Conservation (phyloP, 2,329 filamentous ascomycete genomes). For the Thielaviopsis euricoi region DNA sequence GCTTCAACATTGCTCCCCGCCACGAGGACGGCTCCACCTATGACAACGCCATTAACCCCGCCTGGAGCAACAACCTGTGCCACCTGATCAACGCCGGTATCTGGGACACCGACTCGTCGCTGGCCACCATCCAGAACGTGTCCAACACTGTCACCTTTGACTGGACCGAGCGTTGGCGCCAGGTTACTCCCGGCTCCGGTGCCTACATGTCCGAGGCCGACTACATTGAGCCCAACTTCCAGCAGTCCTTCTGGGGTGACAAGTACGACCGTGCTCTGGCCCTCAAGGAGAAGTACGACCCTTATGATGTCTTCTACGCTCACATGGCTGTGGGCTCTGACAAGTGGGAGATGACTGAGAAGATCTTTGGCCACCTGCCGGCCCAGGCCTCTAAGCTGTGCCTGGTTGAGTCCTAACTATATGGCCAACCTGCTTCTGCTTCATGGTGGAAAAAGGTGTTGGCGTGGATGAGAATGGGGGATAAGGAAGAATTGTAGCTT, state of each 20-base stretch:
- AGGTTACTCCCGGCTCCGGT: constrained; percentile 24
- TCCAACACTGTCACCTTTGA: constrained; percentile 13
- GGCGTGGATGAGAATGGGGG: not conserved
- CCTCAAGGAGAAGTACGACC: constrained; percentile 34
- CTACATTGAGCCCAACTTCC: constrained; percentile 28
- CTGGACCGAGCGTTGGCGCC: constrained; percentile 17
- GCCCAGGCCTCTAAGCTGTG: constrained; percentile 24
- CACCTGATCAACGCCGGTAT: constrained; percentile 19
- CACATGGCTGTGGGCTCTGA: constrained; percentile 33
- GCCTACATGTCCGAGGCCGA: constrained; percentile 37
- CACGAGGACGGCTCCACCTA: constrained; percentile 17
- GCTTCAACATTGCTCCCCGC: constrained; percentile 18
- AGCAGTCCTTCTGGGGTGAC: constrained; percentile 29
- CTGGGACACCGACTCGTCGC: not conserved
- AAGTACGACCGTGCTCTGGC: constrained; percentile 25
- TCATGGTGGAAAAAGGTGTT: not conserved
- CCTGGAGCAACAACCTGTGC: constrained; percentile 24
- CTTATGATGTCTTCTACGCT: constrained; percentile 30
- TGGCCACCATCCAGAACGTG: constrained; percentile 8
- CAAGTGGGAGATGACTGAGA: constrained; percentile 24
- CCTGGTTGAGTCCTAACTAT: constrained; percentile 1
- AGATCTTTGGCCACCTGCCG: constrained; percentile 17
- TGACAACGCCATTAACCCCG: constrained; percentile 24
- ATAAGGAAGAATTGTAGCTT: not conserved
- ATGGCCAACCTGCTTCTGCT: constrained; percentile 18